Conservation (phyloP, 2,329 filamentous ascomycete species). For the Conoideocrella luteorostrata region DNA sequence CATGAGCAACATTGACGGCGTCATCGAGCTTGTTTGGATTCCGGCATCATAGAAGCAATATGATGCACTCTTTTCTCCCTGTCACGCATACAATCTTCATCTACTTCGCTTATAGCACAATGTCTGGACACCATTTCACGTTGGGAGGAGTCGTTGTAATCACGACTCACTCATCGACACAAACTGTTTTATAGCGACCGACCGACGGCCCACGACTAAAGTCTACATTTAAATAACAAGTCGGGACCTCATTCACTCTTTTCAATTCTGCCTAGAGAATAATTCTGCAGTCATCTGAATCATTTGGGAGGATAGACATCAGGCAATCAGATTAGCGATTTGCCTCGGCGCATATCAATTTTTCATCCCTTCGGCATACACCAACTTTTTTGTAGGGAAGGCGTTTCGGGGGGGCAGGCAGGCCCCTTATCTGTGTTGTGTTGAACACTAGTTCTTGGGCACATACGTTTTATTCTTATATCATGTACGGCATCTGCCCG, state of each 20-base stretch:
- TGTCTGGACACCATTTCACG: background rate
- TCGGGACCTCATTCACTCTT: background rate
- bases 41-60: constrained; percentile 20
- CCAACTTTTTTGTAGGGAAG: background rate
- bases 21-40: constrained; percentile 53
- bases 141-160: background rate
- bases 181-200: constrained; percentile 1
- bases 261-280: background rate
- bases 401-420: constrained; percentile 10
- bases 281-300: background rate
- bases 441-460: constrained; percentile 1
- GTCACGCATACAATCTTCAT: background rate
- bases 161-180: background rate
- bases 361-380: constrained; percentile 1
- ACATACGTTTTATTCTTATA: background rate
- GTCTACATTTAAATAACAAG: background rate
- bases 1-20: constrained; percentile 48
- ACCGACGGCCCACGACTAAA: background rate
- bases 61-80: background rate
- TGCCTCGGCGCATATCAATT: constrained; percentile 3
- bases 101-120: background rate
- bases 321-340: constrained; percentile 1
- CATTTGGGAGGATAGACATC: constrained; percentile 1
- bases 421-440: background rate
- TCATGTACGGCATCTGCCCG: constrained; percentile 4